Conservation (phyloP, 352 stramenopile genomes). For the Pythium periplocum region DNA sequence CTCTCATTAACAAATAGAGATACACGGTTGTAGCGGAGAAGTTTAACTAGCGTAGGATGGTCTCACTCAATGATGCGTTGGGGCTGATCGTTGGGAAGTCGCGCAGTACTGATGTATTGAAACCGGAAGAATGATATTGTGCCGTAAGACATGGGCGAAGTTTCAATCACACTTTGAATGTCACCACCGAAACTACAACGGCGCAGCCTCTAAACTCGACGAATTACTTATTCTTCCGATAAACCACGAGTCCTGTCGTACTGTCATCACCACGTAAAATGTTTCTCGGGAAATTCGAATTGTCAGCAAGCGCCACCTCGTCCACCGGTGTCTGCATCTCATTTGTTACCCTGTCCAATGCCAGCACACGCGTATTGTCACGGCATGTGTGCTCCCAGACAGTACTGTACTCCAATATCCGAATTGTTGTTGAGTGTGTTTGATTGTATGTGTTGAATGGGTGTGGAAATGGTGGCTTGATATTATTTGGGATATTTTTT, state of each 20-base stretch:
- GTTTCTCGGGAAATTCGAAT: background rate
- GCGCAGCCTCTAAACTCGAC: slow-evolving; percentile 4
- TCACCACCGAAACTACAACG: slow-evolving; percentile 1
- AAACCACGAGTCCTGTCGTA: background rate
- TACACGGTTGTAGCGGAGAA: slow-evolving; percentile 14
- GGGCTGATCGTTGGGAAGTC: slow-evolving; percentile 1
- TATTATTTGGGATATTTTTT: too few species aligned
- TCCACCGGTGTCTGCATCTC: slow-evolving; percentile 2
- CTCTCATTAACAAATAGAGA: slow-evolving; percentile 20
- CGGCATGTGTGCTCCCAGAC: slow-evolving; percentile 4
- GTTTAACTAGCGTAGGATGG: slow-evolving; percentile 13
- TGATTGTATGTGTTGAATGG: too few species aligned
- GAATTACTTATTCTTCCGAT: slow-evolving; percentile 3
- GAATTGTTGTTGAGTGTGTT: background rate
- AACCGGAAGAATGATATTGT: slow-evolving; percentile 8
- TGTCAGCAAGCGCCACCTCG: background rate
- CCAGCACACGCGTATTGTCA: too few species aligned
- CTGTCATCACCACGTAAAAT: slow-evolving; percentile 3
- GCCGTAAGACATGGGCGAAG: slow-evolving; percentile 1
- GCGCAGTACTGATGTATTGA: slow-evolving; percentile 5
- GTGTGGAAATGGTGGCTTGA: too few species aligned
- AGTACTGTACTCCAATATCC: background rate
- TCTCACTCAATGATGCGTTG: slow-evolving; percentile 14
- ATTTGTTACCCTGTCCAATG: background rate
- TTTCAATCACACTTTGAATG: slow-evolving; percentile 4